Percentiles rank a stretch among this genome's conserved stretches.
phyloP scores from a whole-genome alignment of 2,329 filamentous ascomycete genomes.

The Paramyrothecium roridum region DNA sequence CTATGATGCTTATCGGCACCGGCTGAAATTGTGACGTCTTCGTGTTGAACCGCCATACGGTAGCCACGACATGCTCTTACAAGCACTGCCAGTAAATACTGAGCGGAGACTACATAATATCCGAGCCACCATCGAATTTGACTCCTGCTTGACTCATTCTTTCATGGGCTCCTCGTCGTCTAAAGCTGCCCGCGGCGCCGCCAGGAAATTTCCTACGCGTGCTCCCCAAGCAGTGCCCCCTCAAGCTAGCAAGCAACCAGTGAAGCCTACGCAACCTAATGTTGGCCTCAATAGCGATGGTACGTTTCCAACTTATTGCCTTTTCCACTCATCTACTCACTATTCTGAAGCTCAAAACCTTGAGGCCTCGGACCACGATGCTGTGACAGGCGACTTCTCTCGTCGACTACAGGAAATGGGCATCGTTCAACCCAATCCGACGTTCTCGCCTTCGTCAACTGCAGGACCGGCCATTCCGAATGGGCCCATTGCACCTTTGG shows the following conservation, averaged over 20 bases:
- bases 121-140: no score
- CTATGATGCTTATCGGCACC: no score
- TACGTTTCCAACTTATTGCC: constrained; percentile 1
- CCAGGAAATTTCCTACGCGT: constrained; percentile 43
- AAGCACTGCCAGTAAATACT: no score
- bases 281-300: constrained; percentile 15
- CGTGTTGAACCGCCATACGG: no score
- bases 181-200: constrained; percentile 35
- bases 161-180: constrained; percentile 43
- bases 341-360: constrained; percentile 9
- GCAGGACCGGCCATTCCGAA: constrained; percentile 19
- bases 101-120: no score
- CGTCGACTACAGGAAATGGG: constrained; percentile 52
- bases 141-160: no score
- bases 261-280: constrained; percentile 5
- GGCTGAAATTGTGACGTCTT: no score
- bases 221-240: constrained; percentile 20
- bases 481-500: constrained; percentile 13
- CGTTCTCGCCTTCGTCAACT: constrained; percentile 49
- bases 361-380: constrained; percentile 39
- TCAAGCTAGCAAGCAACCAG: constrained; percentile 10
- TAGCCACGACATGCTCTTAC: no score
- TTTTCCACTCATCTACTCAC: neutral
- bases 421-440: constrained; percentile 51
- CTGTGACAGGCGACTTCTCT: constrained; percentile 41